Evolutionary conservation across 371 early-diverging fungal species (phyloP), one percentile per base, ranked within the genome.

Genomic region (Massospora cicadina): DNA sequence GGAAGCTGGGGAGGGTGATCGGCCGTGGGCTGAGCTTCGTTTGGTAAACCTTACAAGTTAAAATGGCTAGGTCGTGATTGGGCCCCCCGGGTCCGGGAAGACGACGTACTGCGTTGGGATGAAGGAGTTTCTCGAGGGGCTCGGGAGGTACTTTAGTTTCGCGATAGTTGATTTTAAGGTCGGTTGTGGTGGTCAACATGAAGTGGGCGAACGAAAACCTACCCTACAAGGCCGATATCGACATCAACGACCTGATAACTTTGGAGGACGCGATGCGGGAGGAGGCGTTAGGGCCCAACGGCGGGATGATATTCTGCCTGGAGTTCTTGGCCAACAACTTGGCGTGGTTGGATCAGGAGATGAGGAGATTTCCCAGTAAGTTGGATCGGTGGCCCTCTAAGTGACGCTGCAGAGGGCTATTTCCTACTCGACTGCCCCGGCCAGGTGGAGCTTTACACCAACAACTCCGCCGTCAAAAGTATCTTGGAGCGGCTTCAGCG

Each of bases 401-500:
- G 33, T 21, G 61, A 30, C 24, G 17, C 54, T 55, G 23, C 71
- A 75, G 93, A 89, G 54, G 81, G 84, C 56, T 98, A 94, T 74
- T 76, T 95, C 55, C 71, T 99, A 1, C 93, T 99, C 76, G 99
- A 99, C 73, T 96, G 89, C 63, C 99, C 99, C 1, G 99, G 99
- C 0, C 99, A 99, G 74, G 95, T 99, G 7, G 99, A 99, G 73
- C 83, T 99, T 53, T 99, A 88, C 72, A 94, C 98, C 25, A 94
- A 98, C 76, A 90, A 97, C 67, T 74, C 76, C 54, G 78, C 92
- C 28, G 79, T 99, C 59, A 84, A 83, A 66, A 81, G 83, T 43
- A 80, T 96, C 27, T 68, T 96, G 1, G 81, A 82, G n/a, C 71
- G 71, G 59, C 76, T 99, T 27, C 77, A 81, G 68, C 88, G 89